Evolutionary conservation across 176 grass and related monocot species (phyloP).

Genomic region (Oryza officinalis): DNA sequence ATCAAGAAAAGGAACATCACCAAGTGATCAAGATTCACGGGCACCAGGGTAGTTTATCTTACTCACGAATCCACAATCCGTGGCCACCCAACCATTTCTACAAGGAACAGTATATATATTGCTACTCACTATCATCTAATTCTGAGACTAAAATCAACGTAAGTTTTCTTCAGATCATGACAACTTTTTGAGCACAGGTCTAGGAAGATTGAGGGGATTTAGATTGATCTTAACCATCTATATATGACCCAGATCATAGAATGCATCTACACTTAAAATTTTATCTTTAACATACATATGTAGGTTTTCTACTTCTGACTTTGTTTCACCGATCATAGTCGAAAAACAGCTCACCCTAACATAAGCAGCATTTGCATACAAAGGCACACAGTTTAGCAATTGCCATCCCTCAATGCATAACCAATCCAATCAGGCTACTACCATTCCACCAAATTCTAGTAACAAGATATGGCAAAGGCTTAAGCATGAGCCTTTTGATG

Average conservation of each 20-base stretch:
- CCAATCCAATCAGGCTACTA: neutral
- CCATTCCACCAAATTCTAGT: slow-evolving; percentile 12
- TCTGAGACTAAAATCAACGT: neutral
- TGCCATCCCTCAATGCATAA: slow-evolving; percentile 5
- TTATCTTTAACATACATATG: neutral
- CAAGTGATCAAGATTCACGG: neutral
- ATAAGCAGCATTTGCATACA: neutral
- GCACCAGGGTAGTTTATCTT: neutral
- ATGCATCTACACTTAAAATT: neutral
- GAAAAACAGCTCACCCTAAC: neutral
- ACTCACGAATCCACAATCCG: neutral
- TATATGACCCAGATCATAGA: neutral
- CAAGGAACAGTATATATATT: neutral
- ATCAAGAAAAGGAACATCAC: neutral
- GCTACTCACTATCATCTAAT: neutral
- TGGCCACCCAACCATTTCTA: neutral
- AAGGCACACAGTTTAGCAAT: neutral
- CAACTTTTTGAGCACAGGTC: neutral
- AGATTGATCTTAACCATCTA: slow-evolving; percentile 9
- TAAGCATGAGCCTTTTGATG: slow-evolving; percentile 9
- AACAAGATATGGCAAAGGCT: slow-evolving; percentile 28
- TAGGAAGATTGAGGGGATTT: neutral
- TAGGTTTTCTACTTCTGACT: neutral
- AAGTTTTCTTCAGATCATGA: neutral
- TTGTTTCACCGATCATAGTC: neutral